Evolutionary conservation across 2,329 filamentous ascomycete species (phyloP), one percentile per base, ranked within the genome.

Genomic region (Penicillium oxalicum): DNA sequence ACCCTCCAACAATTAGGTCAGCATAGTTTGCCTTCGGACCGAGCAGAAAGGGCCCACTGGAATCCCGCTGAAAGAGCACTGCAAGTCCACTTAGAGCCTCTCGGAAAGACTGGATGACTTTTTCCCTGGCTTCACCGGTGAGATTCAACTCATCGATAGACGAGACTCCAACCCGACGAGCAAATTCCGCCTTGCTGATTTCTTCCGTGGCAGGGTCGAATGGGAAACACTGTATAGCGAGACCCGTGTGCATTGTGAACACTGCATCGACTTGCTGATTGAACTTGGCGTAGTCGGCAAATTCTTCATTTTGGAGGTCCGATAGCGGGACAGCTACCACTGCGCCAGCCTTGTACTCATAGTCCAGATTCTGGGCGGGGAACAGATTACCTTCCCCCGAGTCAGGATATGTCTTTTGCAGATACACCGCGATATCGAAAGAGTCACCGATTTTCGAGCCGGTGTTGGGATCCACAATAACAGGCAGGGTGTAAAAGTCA

Each of bases 371-470:
- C 40, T 66, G 61, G 0, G 62, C 41, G 0, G 75, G 75, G 55
- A 84, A 79, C 2, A 84, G 69, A 40, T 72, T 62, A 0, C 73
- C 71, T 1, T 60, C 67, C 1, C 49, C 74, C 0, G 72, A 61
- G 28, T 63, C 49, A 0, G 79, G 78, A 47, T 78, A 82, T 0
- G 61, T 70, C 1, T 72, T 65, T 25, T 84, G 74, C 2, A 86
- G 70, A 56, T 83, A 78, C 26, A 76, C 64, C 5, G 82, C 83
- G 51, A 86, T 86, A 45, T 85, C 82, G 58, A 84, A 83, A 2
- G 81, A 80, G 65, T 86, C 83, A 4, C 82, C 82, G 2, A 84
- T 47, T 0, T 70, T 44, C 0, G 64, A 50, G 4, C 58, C 59
- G 0, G 73, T 76, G 13, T 57, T 47, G 0, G 69, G 61, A 44